Percentiles rank a stretch among this genome's conserved stretches.
Evolutionary conservation across 2,329 filamentous ascomycete genomes (phyloP).

Genomic region (Onygenales sp.): DNA sequence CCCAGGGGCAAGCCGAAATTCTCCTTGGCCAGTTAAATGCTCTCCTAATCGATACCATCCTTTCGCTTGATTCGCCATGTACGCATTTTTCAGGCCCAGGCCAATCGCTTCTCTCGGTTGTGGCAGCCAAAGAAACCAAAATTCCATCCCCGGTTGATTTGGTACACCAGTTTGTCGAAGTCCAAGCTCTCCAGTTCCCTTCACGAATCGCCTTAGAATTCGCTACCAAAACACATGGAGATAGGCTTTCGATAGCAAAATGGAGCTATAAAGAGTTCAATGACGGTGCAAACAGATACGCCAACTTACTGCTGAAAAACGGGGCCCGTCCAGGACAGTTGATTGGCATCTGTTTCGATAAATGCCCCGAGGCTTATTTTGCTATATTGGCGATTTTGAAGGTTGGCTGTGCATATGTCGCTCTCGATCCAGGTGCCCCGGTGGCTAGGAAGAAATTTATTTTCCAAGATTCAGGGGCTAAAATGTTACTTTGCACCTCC

Average conservation of each 20-base stretch:
- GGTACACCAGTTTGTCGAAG: slow-evolving; percentile 71
- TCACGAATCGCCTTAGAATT: slow-evolving; percentile 66
- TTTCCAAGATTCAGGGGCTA: slow-evolving; percentile 59
- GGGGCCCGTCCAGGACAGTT: slow-evolving; percentile 49
- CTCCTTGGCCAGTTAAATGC: slow-evolving; percentile 65
- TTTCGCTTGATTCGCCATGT: slow-evolving; percentile 33
- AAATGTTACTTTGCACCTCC: slow-evolving; percentile 51
- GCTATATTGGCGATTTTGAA: slow-evolving; percentile 75
- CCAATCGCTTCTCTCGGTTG: slow-evolving; percentile 47
- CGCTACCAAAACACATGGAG: slow-evolving; percentile 45
- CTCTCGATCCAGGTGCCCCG: slow-evolving; percentile 67
- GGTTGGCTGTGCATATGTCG: slow-evolving; percentile 70
- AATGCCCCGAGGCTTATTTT: slow-evolving; percentile 76
- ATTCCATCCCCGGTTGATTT: slow-evolving; percentile 52
- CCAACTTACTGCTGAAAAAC: slow-evolving; percentile 49
- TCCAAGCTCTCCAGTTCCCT: slow-evolving; percentile 47
- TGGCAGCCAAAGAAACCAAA: slow-evolving; percentile 48
- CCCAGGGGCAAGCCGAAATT: slow-evolving; percentile 55
- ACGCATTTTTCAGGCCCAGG: slow-evolving; percentile 27
- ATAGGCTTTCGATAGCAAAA: slow-evolving; percentile 34
- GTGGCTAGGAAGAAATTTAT: slow-evolving; percentile 68
- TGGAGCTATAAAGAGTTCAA: slow-evolving; percentile 75
- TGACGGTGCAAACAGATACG: slow-evolving; percentile 60
- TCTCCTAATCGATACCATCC: slow-evolving; percentile 51
- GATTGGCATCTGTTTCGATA: slow-evolving; percentile 71